Evolutionary conservation across 768 basidiomycete species (phyloP), one percentile per base, ranked within the genome.

Genomic region (Lactarius akahatsu): DNA sequence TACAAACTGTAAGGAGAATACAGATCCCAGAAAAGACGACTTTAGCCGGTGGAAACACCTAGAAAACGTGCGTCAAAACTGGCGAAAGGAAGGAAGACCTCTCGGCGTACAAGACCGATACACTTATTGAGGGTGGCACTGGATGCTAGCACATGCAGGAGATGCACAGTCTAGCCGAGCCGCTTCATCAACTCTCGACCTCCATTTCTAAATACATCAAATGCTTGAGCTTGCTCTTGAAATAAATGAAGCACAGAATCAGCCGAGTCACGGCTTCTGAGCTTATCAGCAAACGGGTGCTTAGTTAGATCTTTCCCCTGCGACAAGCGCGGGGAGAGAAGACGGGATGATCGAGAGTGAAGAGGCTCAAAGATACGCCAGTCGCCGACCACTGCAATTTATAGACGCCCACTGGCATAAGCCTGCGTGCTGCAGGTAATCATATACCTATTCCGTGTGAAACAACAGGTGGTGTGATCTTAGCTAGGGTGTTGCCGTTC

Each of bases 1-100:
- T 16, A 34, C 63, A 2, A 13, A 64, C 58, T 2, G 20, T 28
- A 3, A 65, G 59, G 20, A 66, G 60, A 23, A 59, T 18, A 9
- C 58, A 36, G 38, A 64, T 59, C 0, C 50, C 57, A 34, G 38
- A n/a, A n/a, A 64, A 30, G 18, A 59, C 13, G 2, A 41, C 36
- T 23, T 20, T 40, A 4, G 58, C 58, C 20, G 63, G 58, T 3
- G 50, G 58, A 18, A 59, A 59, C 0, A 26, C 50, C 63, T 59
- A 8, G 1, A 63, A 2, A 18, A 45, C 23, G 20, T 4, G 2
- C 10, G n/a, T 56, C 28, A 10, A 40, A 16, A 3, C n/a, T 23
- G 15, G 15, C 3, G 40, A 40, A 54, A 18, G 7, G 8, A 40
- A 26, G 4, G 20, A 54, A 3, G 15, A 38, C 8, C 6, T 45